Evolutionary conservation across 192 early-diverging fungal genomes (phyloP), one percentile per base, ranked within the genome.

Genomic region (Coemansia sp.): DNA sequence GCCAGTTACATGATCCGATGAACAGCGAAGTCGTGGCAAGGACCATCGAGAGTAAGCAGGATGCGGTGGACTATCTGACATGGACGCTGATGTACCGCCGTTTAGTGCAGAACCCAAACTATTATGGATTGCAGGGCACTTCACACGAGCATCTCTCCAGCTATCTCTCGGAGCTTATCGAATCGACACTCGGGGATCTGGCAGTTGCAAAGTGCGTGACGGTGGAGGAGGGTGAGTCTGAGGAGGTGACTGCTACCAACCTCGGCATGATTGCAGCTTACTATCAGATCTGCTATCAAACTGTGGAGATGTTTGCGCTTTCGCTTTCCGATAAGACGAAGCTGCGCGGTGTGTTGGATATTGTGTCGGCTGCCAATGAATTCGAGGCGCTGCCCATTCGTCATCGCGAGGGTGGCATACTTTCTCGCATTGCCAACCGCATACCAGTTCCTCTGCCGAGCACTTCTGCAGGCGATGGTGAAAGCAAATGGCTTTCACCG

Each of bases 51-150:
- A 96, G 91, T 76, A 98, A 96, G 85, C 95, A 99, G 74, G 96
- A 98, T 72, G 97, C 97, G 0, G 94, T 99, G 1, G 97, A 99
- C 63, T 99, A 98, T 61, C 78, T 99, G 59, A 99, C 97, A 0
- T 99, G 97, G 97, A 95, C 96, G 27, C 93, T 98, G 83, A 70
- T 98, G 58, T 99, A 98, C 84, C 91, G 97, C 52, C 89, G 97
- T 24, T 88, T 99, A 88, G 85, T 91, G 9, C 86, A 94, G 71
- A 99, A 99, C 76, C 97, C 97, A 8, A 98, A 98, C 72, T 99
- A 95, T 81, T 97, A 97, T 67, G 90, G 90, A 19, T 69, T 99
- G 51, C 90, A 93, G 64, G 95, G 95, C 1, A 87, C 89, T 2
- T 87, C 89, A 6, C 93, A 93, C 71, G 87, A 91, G 51, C 94